Evolutionary conservation across 495 filamentous ascomycete genomes (phyloP), one percentile per base, ranked within the genome.

Genomic region (Penicillium desertorum): DNA sequence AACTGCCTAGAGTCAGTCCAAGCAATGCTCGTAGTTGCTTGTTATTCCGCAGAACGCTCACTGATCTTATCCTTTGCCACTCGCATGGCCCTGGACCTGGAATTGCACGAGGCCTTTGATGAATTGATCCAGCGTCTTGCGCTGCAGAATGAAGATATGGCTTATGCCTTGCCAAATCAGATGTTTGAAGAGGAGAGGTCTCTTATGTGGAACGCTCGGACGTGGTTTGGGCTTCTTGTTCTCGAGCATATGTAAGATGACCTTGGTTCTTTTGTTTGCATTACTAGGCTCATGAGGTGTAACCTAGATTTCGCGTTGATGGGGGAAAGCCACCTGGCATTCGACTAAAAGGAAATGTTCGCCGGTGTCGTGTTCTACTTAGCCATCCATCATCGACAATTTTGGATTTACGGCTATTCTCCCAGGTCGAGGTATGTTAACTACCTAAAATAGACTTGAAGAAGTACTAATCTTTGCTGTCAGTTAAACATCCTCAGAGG

Each of bases 301-400:
- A 5, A 5, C 36, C 4, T 51, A 80, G 78, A 64, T 77, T 82
- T 48, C 76, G 74, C 10, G 69, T 81, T 16, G 79, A 82, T 54
- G 77, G 74, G 45, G 79, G 79, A 0, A 81, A 82, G 52, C 71
- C 71, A 7, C 74, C 77, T 12, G 73, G 76, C 2, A 74, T 81
- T 45, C 69, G 70, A 11, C 60, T 77, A 39, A 61, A 61, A 11
- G 72, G 73, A 7, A 74, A 73, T 41, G 53, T 75, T 30, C 73
- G 75, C 41, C 63, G 76, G 45, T 77, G 77, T 51, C 65, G 79
- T 29, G 70, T 75, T 45, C 54, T 82, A 39, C 67, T 79, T 9
- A 63, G 66, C 17, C 76, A 81, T 60, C 69, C 73, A 0, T 68
- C 70, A 1, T 71, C 73, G 0, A 79, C 76, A 1, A 54, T 73